Conservation (phyloP, 2,329 filamentous ascomycete genomes). For the Drechslerella coelobrocha region DNA sequence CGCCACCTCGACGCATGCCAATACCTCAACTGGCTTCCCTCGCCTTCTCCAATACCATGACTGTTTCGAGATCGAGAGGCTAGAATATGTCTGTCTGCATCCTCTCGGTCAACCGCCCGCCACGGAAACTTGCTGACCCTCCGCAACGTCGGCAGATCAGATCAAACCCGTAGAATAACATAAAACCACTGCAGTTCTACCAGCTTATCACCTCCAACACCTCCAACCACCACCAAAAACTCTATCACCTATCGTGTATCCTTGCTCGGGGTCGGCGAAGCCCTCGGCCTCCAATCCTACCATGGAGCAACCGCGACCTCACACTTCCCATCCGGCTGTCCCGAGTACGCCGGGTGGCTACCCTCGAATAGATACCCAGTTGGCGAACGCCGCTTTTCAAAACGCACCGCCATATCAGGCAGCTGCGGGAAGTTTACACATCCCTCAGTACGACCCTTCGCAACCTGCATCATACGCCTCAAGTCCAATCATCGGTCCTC, state of each 20-base stretch:
- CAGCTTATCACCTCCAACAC: too few species aligned
- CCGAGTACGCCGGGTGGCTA: constrained; percentile 42
- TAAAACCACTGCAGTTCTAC: too few species aligned
- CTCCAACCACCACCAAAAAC: too few species aligned
- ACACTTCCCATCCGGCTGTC: constrained; percentile 44
- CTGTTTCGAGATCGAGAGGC: background rate
- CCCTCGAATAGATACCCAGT: constrained; percentile 48
- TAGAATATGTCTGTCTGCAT: constrained; percentile 24
- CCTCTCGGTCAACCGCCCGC: constrained; percentile 11
- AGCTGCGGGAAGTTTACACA: constrained; percentile 28
- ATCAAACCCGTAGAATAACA: constrained; percentile 15
- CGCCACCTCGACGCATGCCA: constrained; percentile 3
- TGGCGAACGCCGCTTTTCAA: constrained; percentile 39
- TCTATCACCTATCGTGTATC: too few species aligned
- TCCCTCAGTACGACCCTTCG: constrained; percentile 48
- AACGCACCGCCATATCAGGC: constrained; percentile 43
- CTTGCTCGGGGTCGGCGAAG: background rate
- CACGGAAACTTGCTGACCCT: constrained; percentile 38
- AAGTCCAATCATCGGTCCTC: constrained; percentile 41
- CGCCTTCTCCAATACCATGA: background rate
- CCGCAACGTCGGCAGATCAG: constrained; percentile 31
- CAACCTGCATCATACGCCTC: constrained; percentile 49
- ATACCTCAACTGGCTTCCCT: background rate
- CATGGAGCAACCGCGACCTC: constrained; percentile 48
- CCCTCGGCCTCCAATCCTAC: too few species aligned